These are phyloP conservation scores for Carex kokanica DNA, from an alignment of 176 grass and related monocot genomes.

Conservation along the genomic window DNA sequence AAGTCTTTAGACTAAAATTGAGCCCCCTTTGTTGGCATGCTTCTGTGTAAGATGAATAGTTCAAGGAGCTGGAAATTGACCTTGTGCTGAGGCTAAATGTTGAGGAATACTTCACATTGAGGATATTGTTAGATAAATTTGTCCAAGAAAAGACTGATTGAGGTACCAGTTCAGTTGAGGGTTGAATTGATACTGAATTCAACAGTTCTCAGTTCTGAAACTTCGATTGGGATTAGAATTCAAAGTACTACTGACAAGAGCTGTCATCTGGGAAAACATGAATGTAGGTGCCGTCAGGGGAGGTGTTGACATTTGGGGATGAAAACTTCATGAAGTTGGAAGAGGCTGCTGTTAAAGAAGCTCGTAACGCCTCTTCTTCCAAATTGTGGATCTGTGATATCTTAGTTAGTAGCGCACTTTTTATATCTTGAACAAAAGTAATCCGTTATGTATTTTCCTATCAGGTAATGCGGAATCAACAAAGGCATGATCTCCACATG, in stretches of 20 bases:
- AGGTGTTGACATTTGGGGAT: constrained; percentile 76
- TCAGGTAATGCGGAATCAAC: constrained; percentile 87
- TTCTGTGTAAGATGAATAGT: no score
- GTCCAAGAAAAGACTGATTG: no score
- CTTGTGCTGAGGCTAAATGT: no score
- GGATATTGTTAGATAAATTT: no score
- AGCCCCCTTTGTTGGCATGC: no score
- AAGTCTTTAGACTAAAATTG: no score
- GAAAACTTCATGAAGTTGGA: constrained; percentile 66
- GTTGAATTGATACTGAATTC: no score
- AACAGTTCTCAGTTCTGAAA: neutral
- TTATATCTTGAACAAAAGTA: neutral
- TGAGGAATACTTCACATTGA: no score
- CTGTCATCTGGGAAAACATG: neutral
- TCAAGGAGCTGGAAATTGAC: no score
- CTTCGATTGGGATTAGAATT: neutral
- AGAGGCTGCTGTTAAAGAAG: constrained; percentile 79
- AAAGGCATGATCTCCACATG: constrained; percentile 71
- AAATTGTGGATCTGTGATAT: neutral
- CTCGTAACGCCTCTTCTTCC: neutral
- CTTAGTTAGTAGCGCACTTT: neutral
- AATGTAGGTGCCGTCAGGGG: constrained; percentile 76
- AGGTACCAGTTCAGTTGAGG: no score
- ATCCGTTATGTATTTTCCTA: neutral
- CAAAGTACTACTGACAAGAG: neutral